Base-by-base conservation (phyloP, 2,329 filamentous ascomycete genomes). In the Exophiala dermatitidis region DNA sequence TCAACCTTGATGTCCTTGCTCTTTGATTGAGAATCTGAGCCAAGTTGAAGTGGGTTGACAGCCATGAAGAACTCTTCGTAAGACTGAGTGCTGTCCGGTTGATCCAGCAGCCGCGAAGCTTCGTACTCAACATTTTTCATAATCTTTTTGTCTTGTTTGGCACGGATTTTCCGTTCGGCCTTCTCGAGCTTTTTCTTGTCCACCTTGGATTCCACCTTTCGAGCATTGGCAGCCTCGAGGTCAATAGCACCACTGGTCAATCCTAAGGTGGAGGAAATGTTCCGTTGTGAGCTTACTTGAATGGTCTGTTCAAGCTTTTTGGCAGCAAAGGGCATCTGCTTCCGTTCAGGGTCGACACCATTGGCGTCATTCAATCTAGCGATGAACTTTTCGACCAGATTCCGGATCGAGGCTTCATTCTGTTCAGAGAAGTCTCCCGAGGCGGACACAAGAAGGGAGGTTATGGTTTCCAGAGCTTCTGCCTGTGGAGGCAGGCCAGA, bases 1-100 rank as follows among this genome's bases (percentile, higher is more conserved):
- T 98, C 93, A 62, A 98, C 77, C 75, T 97, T 98, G 78, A 98
- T 90, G 68, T 98, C 93, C 78, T 98, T 98, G 71, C 90, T 95
- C 83, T 97, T 98, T 32, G 84, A 79, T 55, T 84, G 71, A 52
- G 80, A 71, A 61, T 78, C 83, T 26, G 78, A 74, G 50, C 90
- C 91, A 56, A 97, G 66, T 68, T 97, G 91, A 59, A 98, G 80
- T 57, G 93, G 93, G 71, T 98, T 98, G 76, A 98, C 93, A 50
- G 89, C 86, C 93, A 98, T 97, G 80, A 95, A 98, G 74, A 98
- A 97, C 69, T 98, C 93, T 72, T 98, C 93, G 69, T 98, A 98
- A 38, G 89, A 94, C 77, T 95, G 85, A 8, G 90, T 77, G 64
- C 85, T 81, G 64, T 91, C 86, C 3, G 88, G 79, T 71, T 88